These are phyloP conservation scores for Domatiomyces catenatus DNA, from an alignment of 2,329 filamentous ascomycete species.

Conservation along the genomic window DNA sequence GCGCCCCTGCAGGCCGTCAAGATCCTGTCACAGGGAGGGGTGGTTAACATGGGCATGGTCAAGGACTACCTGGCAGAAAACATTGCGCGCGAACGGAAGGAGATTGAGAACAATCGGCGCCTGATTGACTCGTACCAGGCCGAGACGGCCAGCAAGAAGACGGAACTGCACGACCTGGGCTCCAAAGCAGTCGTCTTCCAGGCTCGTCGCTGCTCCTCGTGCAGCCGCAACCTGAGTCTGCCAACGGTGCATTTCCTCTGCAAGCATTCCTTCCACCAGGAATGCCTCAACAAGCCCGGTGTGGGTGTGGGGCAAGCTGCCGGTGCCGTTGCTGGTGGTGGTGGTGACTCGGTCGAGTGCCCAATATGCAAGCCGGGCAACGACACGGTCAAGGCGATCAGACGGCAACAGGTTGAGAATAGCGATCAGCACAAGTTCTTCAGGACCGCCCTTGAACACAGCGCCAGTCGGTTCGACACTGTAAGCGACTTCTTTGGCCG, in stretches of 20 bases:
- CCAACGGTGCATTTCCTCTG: slow-evolving; percentile 92
- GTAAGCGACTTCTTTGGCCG: slow-evolving; percentile 89
- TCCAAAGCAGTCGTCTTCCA: slow-evolving; percentile 79
- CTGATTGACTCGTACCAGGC: slow-evolving; percentile 69
- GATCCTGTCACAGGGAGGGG: slow-evolving; percentile 60
- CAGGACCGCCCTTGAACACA: slow-evolving; percentile 58
- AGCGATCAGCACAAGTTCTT: slow-evolving; percentile 83
- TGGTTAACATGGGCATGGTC: slow-evolving; percentile 94
- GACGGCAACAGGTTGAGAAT: slow-evolving; percentile 70
- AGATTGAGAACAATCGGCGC: slow-evolving; percentile 69
- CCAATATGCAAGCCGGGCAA: slow-evolving; percentile 74
- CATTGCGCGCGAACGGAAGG: slow-evolving; percentile 72
- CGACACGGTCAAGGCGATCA: slow-evolving; percentile 73
- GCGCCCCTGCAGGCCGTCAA: slow-evolving; percentile 93
- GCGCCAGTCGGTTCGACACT: slow-evolving; percentile 61
- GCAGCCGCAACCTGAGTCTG: slow-evolving; percentile 61
- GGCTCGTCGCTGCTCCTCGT: slow-evolving; percentile 72
- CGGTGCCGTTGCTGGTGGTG: too few species aligned
- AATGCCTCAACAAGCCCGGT: slow-evolving; percentile 52
- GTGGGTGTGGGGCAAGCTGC: slow-evolving; percentile 30
- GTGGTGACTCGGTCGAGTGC: slow-evolving; percentile 57
- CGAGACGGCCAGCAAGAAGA: slow-evolving; percentile 66
- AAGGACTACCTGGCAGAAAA: slow-evolving; percentile 83
- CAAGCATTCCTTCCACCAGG: slow-evolving; percentile 91
- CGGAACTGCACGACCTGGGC: slow-evolving; percentile 62